Percentiles rank a stretch among this genome's conserved stretches.
Evolutionary conservation across 176 grass and related monocot genomes (phyloP).

Genomic region (Eremochloa ophiuroides): DNA sequence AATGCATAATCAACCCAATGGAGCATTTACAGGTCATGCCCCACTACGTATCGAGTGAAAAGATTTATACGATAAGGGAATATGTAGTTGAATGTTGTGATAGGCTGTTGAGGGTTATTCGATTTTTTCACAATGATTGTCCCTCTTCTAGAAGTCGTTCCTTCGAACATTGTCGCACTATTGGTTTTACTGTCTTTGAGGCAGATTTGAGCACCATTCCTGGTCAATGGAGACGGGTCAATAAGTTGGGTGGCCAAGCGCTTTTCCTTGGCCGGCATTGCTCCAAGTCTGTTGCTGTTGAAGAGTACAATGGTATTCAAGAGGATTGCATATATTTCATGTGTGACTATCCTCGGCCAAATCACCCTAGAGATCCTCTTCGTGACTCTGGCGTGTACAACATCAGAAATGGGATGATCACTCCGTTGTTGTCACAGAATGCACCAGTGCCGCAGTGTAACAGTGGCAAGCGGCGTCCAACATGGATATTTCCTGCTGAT

Average conservation of each 20-base stretch:
- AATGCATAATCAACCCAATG: no score
- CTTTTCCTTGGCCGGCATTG: not conserved
- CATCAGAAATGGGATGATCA: not conserved
- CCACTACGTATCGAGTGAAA: no score
- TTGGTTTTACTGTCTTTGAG: not conserved
- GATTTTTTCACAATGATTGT: no score
- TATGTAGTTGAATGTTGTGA: not conserved
- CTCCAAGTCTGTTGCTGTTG: not conserved
- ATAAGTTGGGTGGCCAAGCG: not conserved
- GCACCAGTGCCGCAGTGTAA: not conserved
- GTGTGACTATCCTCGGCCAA: no score
- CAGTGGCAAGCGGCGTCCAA: not conserved
- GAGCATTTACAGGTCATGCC: no score
- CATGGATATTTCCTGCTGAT: not conserved
- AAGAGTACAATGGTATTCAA: not conserved
- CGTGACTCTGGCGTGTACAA: not conserved
- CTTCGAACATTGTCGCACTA: not conserved
- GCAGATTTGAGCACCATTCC: not conserved
- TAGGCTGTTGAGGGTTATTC: not conserved
- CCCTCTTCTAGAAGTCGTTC: no score
- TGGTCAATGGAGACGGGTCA: not conserved
- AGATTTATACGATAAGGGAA: no score
- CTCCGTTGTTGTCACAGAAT: not conserved
- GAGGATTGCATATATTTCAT: conserved; percentile 3
- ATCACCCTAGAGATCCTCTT: no score